phyloP scores from a whole-genome alignment of 169 alveolate genomes.

The Plasmodium fragile region DNA sequence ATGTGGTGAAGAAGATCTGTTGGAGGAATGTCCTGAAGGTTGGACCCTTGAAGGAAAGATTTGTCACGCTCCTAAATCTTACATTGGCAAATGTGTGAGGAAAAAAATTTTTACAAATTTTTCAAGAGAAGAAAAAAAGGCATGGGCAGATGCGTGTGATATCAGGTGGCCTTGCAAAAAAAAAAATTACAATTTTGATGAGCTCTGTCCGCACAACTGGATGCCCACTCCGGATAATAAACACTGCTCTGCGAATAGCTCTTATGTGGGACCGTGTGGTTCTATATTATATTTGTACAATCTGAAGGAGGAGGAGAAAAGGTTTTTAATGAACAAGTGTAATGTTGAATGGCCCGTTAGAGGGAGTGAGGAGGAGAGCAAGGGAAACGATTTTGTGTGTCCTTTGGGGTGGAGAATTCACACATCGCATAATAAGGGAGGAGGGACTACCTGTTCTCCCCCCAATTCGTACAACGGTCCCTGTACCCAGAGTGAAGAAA shows the following conservation, averaged over 20 bases:
- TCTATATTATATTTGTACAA: conserved; percentile 36
- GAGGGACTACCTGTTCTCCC: conserved; percentile 1
- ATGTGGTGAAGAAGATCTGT: background rate
- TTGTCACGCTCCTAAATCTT: conserved; percentile 78
- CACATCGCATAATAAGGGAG: background rate
- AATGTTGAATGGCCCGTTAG: conserved; percentile 74
- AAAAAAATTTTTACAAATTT: conserved; percentile 75
- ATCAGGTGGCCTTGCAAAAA: conserved; percentile 83
- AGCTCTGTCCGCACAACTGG: conserved; percentile 74
- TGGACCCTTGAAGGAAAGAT: conserved; percentile 69
- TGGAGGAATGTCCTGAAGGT: conserved; percentile 43
- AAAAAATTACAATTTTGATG: conserved; percentile 8
- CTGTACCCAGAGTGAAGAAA: conserved; percentile 14
- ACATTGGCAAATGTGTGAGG: conserved; percentile 80
- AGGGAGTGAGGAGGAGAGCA: background rate
- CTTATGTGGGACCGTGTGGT: conserved; percentile 82
- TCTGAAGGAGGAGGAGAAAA: conserved; percentile 47
- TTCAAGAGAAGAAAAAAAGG: conserved; percentile 78
- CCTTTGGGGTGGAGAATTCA: conserved; percentile 63
- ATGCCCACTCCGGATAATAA: conserved; percentile 64
- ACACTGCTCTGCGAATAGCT: conserved; percentile 79
- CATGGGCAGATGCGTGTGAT: conserved; percentile 76
- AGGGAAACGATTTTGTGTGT: conserved; percentile 21
- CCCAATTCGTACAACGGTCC: conserved; percentile 72
- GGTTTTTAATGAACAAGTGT: conserved; percentile 51